Evolutionary conservation across 768 basidiomycete genomes (phyloP).

Genomic region (Lactarius deliciosus): DNA sequence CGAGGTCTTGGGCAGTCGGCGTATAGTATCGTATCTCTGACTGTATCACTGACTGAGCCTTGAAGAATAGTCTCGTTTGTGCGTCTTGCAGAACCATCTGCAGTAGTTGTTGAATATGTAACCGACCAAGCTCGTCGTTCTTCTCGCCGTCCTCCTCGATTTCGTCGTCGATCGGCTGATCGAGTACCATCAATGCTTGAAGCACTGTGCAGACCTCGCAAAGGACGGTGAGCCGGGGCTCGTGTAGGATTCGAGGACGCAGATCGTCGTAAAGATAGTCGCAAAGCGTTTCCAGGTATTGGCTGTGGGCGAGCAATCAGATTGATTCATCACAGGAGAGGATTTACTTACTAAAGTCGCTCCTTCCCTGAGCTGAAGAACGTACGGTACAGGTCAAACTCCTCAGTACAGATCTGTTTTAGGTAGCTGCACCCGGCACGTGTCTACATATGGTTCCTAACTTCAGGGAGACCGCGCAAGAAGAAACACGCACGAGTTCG

Average conservation of each 20-base stretch:
- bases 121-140: constrained; percentile 48
- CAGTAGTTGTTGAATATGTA: constrained; percentile 80
- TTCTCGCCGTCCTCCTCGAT: constrained; percentile 38
- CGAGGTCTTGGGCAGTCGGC: constrained; percentile 75
- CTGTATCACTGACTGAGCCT: constrained; percentile 90
- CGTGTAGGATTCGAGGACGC: constrained; percentile 92
- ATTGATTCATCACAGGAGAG: background rate
- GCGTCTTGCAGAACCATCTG: constrained; percentile 94
- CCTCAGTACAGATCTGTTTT: constrained; percentile 87
- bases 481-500: constrained; percentile 58
- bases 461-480: constrained; percentile 12
- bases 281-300: constrained; percentile 87
- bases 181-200: constrained; percentile 93
- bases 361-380: constrained; percentile 90
- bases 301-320: constrained; percentile 44
- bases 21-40: constrained; percentile 83
- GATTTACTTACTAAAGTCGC: constrained; percentile 57
- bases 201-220: constrained; percentile 97
- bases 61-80: constrained; percentile 93
- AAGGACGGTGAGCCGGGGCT: constrained; percentile 80
- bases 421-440: constrained; percentile 89
- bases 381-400: constrained; percentile 79
- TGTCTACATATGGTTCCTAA: constrained; percentile 53
- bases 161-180: constrained; percentile 50
- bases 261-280: constrained; percentile 95